Percentiles rank a stretch among this genome's conserved stretches.
phyloP scores from a whole-genome alignment of 192 early-diverging fungal genomes.

The Ramicandelaber brevisporus region DNA sequence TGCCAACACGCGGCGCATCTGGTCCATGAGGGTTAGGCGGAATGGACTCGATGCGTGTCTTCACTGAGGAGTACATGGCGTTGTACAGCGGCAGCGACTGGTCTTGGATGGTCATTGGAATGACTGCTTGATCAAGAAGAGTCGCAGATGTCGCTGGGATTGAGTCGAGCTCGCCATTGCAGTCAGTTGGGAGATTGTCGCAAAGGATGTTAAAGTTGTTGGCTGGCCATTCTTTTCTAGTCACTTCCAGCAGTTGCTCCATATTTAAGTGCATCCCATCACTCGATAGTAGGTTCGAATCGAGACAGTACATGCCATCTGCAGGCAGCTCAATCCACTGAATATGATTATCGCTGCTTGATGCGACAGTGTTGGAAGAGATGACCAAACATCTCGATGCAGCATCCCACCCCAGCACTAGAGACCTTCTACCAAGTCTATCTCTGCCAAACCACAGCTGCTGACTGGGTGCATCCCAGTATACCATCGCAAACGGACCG shows the following conservation, averaged over 20 bases:
- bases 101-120: slow-evolving; percentile 3
- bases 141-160: slow-evolving; percentile 2
- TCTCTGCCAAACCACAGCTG: background rate
- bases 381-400: too few species aligned
- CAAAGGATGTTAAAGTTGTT: slow-evolving; percentile 2
- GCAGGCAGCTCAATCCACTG: too few species aligned
- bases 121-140: slow-evolving; percentile 7
- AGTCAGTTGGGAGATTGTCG: slow-evolving; percentile 6
- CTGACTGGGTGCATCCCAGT: slow-evolving; percentile 19
- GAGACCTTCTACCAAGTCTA: slow-evolving; percentile 2
- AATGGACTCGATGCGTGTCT: slow-evolving; percentile 5
- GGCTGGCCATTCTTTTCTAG: slow-evolving; percentile 5
- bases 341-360: too few species aligned
- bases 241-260: slow-evolving; percentile 4
- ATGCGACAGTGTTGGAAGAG: too few species aligned
- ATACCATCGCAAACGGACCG: slow-evolving; percentile 67
- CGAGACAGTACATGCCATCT: too few species aligned
- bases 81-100: too few species aligned
- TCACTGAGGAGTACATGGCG: too few species aligned
- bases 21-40: slow-evolving; percentile 3
- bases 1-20: slow-evolving; percentile 25
- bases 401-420: too few species aligned
- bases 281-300: too few species aligned
- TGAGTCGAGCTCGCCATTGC: slow-evolving; percentile 2
- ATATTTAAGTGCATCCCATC: background rate